These are phyloP conservation scores for Prunus mira DNA, from an alignment of 306 rosid species.

Conservation along the genomic window DNA sequence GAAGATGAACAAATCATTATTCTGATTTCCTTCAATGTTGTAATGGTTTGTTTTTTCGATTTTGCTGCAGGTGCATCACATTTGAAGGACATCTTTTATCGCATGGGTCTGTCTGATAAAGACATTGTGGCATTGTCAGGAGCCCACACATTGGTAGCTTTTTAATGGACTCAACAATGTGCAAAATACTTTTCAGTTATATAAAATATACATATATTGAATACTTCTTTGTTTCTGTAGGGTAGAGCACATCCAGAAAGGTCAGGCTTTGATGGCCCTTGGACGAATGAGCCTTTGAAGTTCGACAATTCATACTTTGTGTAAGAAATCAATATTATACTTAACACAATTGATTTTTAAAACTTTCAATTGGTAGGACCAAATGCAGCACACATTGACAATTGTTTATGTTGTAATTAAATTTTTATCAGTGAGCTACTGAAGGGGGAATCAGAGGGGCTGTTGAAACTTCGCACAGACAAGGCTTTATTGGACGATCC, in stretches of 20 bases:
- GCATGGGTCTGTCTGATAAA: conserved; percentile 75
- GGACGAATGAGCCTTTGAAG: conserved; percentile 70
- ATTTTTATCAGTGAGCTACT: conserved; percentile 50
- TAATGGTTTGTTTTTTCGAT: neutral
- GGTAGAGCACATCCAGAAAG: conserved; percentile 83
- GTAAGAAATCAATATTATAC: conserved; percentile 38
- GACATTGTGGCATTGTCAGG: conserved; percentile 93
- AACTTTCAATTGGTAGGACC: neutral
- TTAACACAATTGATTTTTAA: neutral
- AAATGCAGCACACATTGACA: neutral
- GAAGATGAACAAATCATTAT: neutral
- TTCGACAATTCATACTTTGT: conserved; percentile 81
- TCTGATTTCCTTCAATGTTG: neutral
- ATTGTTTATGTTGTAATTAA: neutral
- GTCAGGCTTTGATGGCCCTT: conserved; percentile 73
- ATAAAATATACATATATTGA: neutral
- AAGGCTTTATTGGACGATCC: conserved; percentile 57
- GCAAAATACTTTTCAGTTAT: neutral
- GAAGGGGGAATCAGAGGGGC: conserved; percentile 43
- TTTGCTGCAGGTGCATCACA: conserved; percentile 60
- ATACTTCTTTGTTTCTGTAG: conserved; percentile 34
- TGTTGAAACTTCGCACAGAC: conserved; percentile 72
- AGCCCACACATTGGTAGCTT: conserved; percentile 85
- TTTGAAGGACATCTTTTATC: conserved; percentile 67
- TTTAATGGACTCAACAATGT: neutral